phyloP scores from a whole-genome alignment of 768 basidiomycete species.

The Rhodocollybia butyracea region DNA sequence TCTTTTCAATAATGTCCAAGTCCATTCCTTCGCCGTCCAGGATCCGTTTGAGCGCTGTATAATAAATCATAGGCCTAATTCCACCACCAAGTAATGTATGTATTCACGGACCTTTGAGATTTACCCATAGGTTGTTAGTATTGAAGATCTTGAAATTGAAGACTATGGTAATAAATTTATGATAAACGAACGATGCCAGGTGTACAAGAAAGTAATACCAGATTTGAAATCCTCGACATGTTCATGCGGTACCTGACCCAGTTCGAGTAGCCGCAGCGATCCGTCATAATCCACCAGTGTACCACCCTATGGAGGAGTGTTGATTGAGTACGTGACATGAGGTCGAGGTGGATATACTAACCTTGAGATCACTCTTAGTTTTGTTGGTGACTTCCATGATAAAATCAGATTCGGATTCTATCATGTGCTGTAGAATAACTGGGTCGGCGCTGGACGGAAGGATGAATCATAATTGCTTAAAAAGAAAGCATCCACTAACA shows the following conservation, averaged over 20 bases:
- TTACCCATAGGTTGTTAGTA: conserved; percentile 81
- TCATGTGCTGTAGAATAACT: conserved; percentile 83
- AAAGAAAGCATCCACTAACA: conserved; percentile 44
- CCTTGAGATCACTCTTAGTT: conserved; percentile 85
- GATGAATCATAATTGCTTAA: neutral
- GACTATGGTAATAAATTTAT: conserved; percentile 31
- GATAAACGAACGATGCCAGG: neutral
- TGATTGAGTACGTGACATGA: neutral
- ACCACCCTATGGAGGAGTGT: conserved; percentile 39
- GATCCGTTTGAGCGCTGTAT: conserved; percentile 69
- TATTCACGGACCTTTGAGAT: conserved; percentile 50
- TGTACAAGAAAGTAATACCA: conserved; percentile 29
- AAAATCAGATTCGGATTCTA: conserved; percentile 78
- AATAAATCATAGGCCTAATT: too few relatives aligned
- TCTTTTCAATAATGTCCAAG: conserved; percentile 93
- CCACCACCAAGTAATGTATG: neutral
- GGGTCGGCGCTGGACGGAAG: conserved; percentile 61
- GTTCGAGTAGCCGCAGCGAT: conserved; percentile 82
- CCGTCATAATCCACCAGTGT: conserved; percentile 92
- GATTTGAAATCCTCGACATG: conserved; percentile 95
- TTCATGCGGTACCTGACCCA: conserved; percentile 90
- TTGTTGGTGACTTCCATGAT: conserved; percentile 96
- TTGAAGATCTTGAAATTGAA: conserved; percentile 95
- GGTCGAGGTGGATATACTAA: neutral
- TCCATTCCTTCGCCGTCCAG: conserved; percentile 86